A percentile compares a stretch with the other conserved stretches of the same genome.
These are phyloP conservation scores for Monsonia emarginata DNA, from an alignment of 441 rosid species.

Conservation along the genomic window DNA sequence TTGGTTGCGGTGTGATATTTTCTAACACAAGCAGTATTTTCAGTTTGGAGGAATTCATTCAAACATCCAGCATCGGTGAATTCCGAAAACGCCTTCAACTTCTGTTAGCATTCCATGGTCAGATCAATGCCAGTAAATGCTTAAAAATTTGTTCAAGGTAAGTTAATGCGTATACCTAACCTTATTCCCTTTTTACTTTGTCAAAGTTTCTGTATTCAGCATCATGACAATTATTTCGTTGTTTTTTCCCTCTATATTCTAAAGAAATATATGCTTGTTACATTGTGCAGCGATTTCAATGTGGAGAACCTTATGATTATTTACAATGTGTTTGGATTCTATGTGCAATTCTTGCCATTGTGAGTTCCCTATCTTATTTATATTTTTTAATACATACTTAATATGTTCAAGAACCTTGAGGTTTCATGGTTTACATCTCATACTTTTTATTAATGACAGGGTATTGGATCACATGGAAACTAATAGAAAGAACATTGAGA, in stretches of 20 bases:
- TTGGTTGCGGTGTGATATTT: constrained; percentile 1
- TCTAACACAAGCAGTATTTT: constrained; percentile 19
- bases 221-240: neutral
- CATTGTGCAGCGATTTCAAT: constrained; percentile 46
- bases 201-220: neutral
- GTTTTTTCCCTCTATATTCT: constrained; percentile 10
- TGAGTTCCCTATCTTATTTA: constrained; percentile 28
- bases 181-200: neutral
- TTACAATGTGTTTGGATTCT: constrained; percentile 81
- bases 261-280: neutral
- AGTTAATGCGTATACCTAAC: constrained; percentile 11
- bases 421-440: constrained; percentile 17
- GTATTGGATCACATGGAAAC: constrained; percentile 52
- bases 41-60: constrained; percentile 86
- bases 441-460: constrained; percentile 32
- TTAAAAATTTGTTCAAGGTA: constrained; percentile 65
- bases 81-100: constrained; percentile 80
- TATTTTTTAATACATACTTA: neutral
- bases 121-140: constrained; percentile 48
- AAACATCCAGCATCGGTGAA: constrained; percentile 81
- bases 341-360: constrained; percentile 78
- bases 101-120: constrained; percentile 73
- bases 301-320: constrained; percentile 51
- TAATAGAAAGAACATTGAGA: constrained; percentile 45
- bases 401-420: constrained; percentile 14